phyloP scores from a whole-genome alignment of 2,329 filamentous ascomycete species.

The Fonsecaea pedrosoi region DNA sequence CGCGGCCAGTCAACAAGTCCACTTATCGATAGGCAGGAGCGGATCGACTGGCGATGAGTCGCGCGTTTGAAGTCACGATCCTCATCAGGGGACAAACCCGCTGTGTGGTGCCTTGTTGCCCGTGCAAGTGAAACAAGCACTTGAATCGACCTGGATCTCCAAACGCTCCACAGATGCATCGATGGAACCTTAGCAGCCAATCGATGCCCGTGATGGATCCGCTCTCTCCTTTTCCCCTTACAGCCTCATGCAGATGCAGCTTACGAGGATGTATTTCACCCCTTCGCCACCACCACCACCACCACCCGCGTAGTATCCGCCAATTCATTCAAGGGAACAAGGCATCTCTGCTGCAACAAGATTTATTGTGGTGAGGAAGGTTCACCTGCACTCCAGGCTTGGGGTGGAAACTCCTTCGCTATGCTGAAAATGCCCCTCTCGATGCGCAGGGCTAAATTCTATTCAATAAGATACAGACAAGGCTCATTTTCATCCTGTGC shows the following conservation, averaged over 20 bases:
- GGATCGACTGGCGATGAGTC: slow-evolving; percentile 3
- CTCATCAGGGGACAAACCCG: not conserved
- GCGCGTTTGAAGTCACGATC: not conserved
- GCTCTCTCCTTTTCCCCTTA: not conserved
- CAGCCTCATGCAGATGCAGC: not conserved
- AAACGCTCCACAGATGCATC: not conserved
- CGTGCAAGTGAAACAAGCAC: not conserved
- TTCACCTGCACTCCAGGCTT: not conserved
- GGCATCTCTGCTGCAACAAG: not conserved
- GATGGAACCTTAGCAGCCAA: not conserved
- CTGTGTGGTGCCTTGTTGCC: not conserved
- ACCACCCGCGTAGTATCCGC: not conserved
- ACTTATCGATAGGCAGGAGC: slow-evolving; percentile 1
- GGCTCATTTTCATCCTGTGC: not conserved
- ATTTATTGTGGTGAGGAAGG: not conserved
- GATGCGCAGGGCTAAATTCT: not conserved
- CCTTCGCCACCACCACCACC: not conserved
- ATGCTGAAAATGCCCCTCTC: slow-evolving; percentile 2
- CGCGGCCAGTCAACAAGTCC: not conserved
- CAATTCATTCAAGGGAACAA: not conserved
- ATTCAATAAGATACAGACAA: slow-evolving; percentile 10
- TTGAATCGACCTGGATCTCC: not conserved
- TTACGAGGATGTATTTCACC: not conserved
- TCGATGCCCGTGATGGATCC: not conserved
- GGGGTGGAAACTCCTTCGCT: not conserved